Evolutionary conservation across 75 land plant species (phyloP).

Genomic region (Cryptomeria japonica): DNA sequence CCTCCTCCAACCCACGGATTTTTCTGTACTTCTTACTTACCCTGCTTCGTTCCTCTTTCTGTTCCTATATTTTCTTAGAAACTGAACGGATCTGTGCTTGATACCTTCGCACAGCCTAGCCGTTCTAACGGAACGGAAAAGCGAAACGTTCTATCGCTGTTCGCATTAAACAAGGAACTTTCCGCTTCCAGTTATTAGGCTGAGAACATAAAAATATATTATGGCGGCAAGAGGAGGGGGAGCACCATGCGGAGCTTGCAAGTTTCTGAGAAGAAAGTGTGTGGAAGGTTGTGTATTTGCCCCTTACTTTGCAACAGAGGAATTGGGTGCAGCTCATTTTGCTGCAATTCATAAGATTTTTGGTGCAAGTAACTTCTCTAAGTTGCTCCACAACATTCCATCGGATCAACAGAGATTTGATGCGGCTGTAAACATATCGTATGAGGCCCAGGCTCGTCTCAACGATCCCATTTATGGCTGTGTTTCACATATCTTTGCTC

Average conservation of each 20-base stretch:
- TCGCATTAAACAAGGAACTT: no score
- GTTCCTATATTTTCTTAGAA: neutral
- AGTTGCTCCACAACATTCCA: slow-evolving; percentile 73
- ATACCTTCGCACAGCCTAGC: no score
- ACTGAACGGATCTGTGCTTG: no score
- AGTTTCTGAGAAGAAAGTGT: slow-evolving; percentile 54
- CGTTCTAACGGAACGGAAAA: no score
- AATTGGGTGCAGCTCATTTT: slow-evolving; percentile 90
- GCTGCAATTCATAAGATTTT: slow-evolving; percentile 97
- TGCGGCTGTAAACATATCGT: slow-evolving; percentile 85
- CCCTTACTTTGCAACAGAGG: slow-evolving; percentile 88
- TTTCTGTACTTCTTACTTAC: no score
- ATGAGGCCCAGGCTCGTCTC: slow-evolving; percentile 91
- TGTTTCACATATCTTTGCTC: no score
- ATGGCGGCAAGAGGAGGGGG: slow-evolving; percentile 2
- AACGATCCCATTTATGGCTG: slow-evolving; percentile 94
- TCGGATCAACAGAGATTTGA: slow-evolving; percentile 78
- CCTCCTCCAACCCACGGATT: neutral
- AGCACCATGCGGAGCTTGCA: neutral
- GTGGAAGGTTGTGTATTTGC: slow-evolving; percentile 87
- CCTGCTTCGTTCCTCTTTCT: no score
- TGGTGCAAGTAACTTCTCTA: slow-evolving; percentile 94
- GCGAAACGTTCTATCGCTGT: no score
- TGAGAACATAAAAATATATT: neutral
- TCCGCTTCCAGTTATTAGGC: no score